These are phyloP conservation scores for Trichopus zeylanicus DNA, from an alignment of 116 monocot species.

Conservation along the genomic window DNA sequence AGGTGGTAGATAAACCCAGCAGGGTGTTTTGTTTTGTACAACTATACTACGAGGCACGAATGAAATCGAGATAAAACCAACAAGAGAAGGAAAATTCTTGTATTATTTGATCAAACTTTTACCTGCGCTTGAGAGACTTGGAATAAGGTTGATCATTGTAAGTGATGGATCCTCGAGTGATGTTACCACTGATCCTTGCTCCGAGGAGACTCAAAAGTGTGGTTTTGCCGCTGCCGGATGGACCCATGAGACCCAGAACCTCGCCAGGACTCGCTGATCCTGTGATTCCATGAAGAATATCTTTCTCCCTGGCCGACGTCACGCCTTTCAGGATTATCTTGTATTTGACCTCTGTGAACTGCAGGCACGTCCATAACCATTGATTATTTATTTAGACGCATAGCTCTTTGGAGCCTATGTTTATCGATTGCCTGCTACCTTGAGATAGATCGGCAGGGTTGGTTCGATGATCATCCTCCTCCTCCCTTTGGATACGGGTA, in stretches of 20 bases:
- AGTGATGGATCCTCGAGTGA: slow-evolving; percentile 44
- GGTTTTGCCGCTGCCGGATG: slow-evolving; percentile 81
- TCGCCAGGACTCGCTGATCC: slow-evolving; percentile 75
- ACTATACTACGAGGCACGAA: no score
- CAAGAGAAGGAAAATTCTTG: not conserved
- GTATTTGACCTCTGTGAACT: slow-evolving; percentile 70
- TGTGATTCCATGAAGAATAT: slow-evolving; percentile 50
- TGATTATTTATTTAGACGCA: not conserved
- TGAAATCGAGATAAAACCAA: no score
- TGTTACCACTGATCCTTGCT: slow-evolving; percentile 38
- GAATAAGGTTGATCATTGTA: slow-evolving; percentile 67
- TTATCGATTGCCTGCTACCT: slow-evolving; percentile 28
- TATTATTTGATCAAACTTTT: slow-evolving; percentile 2
- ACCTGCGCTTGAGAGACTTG: slow-evolving; percentile 79
- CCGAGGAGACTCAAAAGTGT: slow-evolving; percentile 78
- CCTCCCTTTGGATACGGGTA: slow-evolving; percentile 17
- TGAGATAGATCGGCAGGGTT: slow-evolving; percentile 57
- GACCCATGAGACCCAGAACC: slow-evolving; percentile 77
- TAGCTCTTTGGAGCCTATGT: not conserved
- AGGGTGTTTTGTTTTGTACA: no score
- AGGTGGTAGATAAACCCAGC: no score
- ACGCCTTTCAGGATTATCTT: slow-evolving; percentile 45
- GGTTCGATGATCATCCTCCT: slow-evolving; percentile 49
- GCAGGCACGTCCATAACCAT: slow-evolving; percentile 7
- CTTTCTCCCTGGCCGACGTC: slow-evolving; percentile 41